Evolutionary conservation across 495 filamentous ascomycete genomes (phyloP), one percentile per base, ranked within the genome.

Genomic region (Penicillium crystallinum): DNA sequence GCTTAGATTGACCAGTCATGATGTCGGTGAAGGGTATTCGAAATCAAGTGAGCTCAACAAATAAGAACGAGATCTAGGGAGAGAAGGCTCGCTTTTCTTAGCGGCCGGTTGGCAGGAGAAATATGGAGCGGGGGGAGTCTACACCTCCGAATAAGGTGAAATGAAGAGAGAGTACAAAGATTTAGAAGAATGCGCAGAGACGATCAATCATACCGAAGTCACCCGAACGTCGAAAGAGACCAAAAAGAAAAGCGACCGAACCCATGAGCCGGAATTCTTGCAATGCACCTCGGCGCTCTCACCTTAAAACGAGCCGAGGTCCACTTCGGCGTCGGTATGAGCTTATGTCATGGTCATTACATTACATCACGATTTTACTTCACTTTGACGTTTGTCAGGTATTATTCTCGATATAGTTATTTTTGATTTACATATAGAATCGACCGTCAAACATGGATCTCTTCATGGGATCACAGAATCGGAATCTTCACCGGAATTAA

Each of bases 1-100:
- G 83, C 69, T 93, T 95, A 33, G 91, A 91, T 71, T 89, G 88
- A 39, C 72, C 85, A 40, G 84, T 75, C 91, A 97, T 97, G 49
- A 31, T 67, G 38, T 17, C 46, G 14, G 18, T 14, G 21, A 15
- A 42, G 3, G 19, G 14, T 42, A 34, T 42, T 25, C 21, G 36
- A 47, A 48, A 53, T 42, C 47, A 42, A 49, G 7, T 10, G 52
- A 49, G 31, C 6, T 12, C 31, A 23, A 39, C 15, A 12, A 49
- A 33, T 34, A 29, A 37, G 46, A 49, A 56, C 45, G 48, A 39
- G 9, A 22, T 42, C 17, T 41, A 27, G n/a, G 34, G 29, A 59
- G 44, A 49, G 17, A 31, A 4, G 25, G 36, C 35, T 54, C 46
- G 39, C 23, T 48, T 41, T 22, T 15, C 38, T 23, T 35, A 54